Percentiles rank a stretch among this genome's conserved stretches.
Evolutionary conservation across 441 rosid genomes (phyloP).

Genomic region (Isatis lusitanica): DNA sequence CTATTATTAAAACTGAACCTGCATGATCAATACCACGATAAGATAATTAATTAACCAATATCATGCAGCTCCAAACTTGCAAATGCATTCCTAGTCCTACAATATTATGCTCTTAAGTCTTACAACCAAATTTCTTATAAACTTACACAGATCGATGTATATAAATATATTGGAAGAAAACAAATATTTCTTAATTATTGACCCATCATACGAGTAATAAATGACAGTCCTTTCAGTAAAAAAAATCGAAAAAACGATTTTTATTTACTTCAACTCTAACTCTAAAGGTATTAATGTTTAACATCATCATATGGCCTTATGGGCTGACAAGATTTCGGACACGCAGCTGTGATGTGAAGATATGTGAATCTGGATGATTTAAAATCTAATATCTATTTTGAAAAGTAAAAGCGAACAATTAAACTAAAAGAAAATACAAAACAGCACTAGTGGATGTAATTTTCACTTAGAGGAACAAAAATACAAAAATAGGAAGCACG

Average conservation of each 20-base stretch:
- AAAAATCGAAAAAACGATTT: neutral
- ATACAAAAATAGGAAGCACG: slow-evolving; percentile 30
- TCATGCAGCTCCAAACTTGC: no score
- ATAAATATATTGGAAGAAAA: no score
- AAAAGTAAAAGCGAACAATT: neutral
- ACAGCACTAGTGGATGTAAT: neutral
- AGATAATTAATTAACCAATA: no score
- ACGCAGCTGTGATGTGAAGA: neutral
- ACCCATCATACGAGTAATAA: no score
- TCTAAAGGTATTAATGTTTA: neutral
- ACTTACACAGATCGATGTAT: no score
- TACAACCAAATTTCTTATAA: no score
- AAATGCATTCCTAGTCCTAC: no score
- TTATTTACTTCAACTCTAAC: neutral
- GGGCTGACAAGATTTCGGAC: neutral
- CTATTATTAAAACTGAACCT: no score
- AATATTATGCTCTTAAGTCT: no score
- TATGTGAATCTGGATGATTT: neutral
- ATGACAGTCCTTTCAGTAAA: no score
- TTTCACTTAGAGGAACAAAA: slow-evolving; percentile 18
- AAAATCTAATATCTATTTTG: neutral
- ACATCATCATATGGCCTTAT: neutral
- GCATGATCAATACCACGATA: no score
- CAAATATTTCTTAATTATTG: no score
- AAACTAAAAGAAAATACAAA: neutral